Base-by-base conservation (phyloP, 768 basidiomycete species). In the Lyophyllum atratum region DNA sequence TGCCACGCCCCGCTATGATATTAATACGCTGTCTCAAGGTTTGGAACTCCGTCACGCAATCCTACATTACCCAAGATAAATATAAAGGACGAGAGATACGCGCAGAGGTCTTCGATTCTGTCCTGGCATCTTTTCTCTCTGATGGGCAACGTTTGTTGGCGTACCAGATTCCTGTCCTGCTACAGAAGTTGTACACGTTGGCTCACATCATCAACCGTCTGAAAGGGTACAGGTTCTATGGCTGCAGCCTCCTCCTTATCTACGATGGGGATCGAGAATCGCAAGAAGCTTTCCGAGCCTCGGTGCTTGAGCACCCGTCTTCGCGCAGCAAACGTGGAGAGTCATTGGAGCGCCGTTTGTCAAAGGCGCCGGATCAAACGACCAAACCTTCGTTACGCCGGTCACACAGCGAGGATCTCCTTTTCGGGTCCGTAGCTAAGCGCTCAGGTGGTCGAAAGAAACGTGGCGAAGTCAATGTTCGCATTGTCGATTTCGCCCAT, bases 401-500 rank as follows among this genome's bases (percentile, higher is more conserved):
- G 42, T 84, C 88, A 17, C 85, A 89, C 62, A 92, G 90, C 64
- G 92, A 95, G 69, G 90, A 93, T 67, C 72, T 92, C 25, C 79
- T 92, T 44, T 70, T 82, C 17, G 89, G 88, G 6, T 84, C 90
- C 24, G 77, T 85, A 19, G 81, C 80, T 1, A 85, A 85, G 69
- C 84, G 87, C 42, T 80, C 82, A 14, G 76, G 73, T 47, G 83
- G 83, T n/a, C 84, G 84, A 52, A 85, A 87, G 56, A 90, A 87
- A 68, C 79, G 92, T 22, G 97, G 97, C 29, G 96, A 97, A 69
- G 84, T 98, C 58, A 93, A 92, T 68, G 91, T 99, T 59, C 93
- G 95, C 33, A 86, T 99, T 50, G 97, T 99, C 54, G 97, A 99
- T 73, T 99, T 99, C 74, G 97, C 96, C 12, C 96, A 98, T 68